These are phyloP conservation scores for Scutellaria minor DNA, from an alignment of 257 asterid species.

Conservation along the genomic window DNA sequence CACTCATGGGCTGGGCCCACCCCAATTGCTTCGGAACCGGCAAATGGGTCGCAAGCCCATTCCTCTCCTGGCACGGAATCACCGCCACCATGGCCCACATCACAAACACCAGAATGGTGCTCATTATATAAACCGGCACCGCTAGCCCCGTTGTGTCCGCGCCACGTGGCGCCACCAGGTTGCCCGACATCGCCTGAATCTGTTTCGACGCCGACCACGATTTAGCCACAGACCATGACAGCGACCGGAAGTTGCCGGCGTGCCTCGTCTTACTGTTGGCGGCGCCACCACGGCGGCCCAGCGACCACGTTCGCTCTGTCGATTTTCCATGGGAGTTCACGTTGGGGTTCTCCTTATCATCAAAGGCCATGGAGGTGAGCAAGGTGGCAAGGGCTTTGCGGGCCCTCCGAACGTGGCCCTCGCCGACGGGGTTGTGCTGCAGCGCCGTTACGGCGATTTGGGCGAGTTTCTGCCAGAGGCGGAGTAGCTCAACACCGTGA, in stretches of 20 bases:
- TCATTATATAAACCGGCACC: conserved; percentile 69
- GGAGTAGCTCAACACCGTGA: conserved; percentile 73
- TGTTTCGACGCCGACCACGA: conserved; percentile 91
- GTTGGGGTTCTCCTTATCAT: conserved; percentile 59
- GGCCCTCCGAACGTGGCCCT: conserved; percentile 80
- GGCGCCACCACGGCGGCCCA: conserved; percentile 64
- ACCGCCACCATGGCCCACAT: conserved; percentile 92
- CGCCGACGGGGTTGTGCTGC: conserved; percentile 66
- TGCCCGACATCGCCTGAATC: conserved; percentile 74
- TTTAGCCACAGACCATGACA: conserved; percentile 73
- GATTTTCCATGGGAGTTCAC: conserved; percentile 44
- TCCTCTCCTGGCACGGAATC: conserved; percentile 82
- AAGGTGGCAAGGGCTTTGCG: conserved; percentile 64
- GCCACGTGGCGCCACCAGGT: conserved; percentile 79
- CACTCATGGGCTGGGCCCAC: conserved; percentile 77
- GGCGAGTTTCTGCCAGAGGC: conserved; percentile 77
- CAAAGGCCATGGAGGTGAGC: conserved; percentile 63
- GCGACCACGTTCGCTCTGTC: conserved; percentile 67
- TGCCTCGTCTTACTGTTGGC: conserved; percentile 38
- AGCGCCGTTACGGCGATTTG: conserved; percentile 63
- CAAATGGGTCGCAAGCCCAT: conserved; percentile 60
- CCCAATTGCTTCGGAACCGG: conserved; percentile 58
- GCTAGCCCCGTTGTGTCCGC: conserved; percentile 65
- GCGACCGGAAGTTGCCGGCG: conserved; percentile 52
- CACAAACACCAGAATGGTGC: conserved; percentile 64